phyloP scores from a whole-genome alignment of 2,329 filamentous ascomycete species.

The Verticillium isaacii region DNA sequence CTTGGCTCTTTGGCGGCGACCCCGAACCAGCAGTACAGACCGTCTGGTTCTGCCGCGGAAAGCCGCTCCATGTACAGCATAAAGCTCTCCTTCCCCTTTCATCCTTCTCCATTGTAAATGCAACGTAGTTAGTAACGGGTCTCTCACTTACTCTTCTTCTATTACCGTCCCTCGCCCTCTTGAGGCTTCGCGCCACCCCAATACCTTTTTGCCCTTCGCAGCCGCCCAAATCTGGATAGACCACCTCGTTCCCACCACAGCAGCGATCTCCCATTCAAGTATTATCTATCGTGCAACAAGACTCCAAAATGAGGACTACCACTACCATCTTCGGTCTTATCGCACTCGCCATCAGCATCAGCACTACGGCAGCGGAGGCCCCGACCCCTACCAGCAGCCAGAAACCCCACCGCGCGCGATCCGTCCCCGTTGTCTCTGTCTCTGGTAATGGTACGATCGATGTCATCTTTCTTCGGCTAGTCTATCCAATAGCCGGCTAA shows the following conservation, averaged over 20 bases:
- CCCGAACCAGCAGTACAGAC: background rate
- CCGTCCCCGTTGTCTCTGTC: constrained; percentile 43
- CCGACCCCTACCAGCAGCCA: constrained; percentile 13
- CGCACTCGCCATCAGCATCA: constrained; percentile 33
- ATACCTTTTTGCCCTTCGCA: background rate
- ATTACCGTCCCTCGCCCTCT: background rate
- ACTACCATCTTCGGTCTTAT: constrained; percentile 43
- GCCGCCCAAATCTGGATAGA: background rate
- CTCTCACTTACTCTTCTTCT: background rate
- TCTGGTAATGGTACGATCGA: constrained; percentile 43
- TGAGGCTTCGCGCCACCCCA: background rate
- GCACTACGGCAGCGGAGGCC: constrained; percentile 34
- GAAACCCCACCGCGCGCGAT: constrained; percentile 44
- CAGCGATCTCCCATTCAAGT: background rate
- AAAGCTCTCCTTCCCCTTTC: background rate
- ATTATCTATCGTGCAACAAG: background rate
- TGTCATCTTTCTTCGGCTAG: no score
- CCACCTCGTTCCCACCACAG: no score
- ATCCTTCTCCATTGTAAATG: background rate
- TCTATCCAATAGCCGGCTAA: background rate
- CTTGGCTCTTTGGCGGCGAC: background rate
- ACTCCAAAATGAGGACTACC: background rate
- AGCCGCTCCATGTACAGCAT: background rate
- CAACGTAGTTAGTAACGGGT: background rate
- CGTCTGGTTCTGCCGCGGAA: background rate